phyloP scores from a whole-genome alignment of 179 eudicot genomes.

The Actinidia chinensis region DNA sequence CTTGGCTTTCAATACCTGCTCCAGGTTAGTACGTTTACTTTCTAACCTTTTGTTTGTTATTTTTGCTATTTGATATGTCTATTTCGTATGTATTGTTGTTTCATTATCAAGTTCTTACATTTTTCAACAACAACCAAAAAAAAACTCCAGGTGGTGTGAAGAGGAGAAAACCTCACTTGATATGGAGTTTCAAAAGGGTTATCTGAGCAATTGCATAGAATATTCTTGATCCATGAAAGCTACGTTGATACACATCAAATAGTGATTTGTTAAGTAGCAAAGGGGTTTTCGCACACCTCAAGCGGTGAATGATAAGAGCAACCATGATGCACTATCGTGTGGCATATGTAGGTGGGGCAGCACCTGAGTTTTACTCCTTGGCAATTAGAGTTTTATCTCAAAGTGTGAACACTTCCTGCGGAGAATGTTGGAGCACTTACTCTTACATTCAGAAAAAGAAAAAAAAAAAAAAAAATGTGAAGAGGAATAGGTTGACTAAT shows the following conservation, averaged over 20 bases:
- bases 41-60: no score
- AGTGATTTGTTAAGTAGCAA: background rate
- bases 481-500: no score
- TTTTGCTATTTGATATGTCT: no score
- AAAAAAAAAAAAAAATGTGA: no score
- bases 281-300: background rate
- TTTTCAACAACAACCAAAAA: no score
- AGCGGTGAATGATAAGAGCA: background rate
- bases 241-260: background rate
- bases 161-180: background rate
- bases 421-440: no score
- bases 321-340: background rate
- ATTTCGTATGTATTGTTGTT: no score
- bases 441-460: no score
- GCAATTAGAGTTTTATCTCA: background rate
- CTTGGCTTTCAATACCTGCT: background rate
- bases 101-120: no score
- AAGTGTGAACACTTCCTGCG: no score
- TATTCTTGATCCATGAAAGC: background rate
- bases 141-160: background rate
- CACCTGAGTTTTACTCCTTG: background rate
- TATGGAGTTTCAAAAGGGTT: background rate
- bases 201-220: background rate
- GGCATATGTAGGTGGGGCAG: background rate
- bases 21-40: no score